These are phyloP conservation scores for Malassezia brasiliensis DNA, from an alignment of 1,284 basidiomycete species.

Conservation along the genomic window DNA sequence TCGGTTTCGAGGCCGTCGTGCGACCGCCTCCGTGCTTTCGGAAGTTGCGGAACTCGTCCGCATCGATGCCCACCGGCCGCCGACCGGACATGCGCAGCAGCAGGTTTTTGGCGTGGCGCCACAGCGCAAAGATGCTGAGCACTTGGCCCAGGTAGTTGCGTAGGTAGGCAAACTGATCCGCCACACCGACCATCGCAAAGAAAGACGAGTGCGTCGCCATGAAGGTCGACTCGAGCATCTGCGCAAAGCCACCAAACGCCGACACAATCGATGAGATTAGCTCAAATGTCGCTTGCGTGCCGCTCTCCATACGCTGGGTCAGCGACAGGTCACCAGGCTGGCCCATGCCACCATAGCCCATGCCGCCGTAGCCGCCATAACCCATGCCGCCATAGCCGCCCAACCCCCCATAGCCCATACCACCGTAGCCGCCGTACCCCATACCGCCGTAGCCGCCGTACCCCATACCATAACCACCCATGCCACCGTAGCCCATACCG, in stretches of 20 bases:
- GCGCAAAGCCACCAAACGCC: conserved; percentile 88
- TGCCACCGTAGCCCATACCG: conserved; percentile 40
- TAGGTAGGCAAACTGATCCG: conserved; percentile 85
- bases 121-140: conserved; percentile 71
- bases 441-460: conserved; percentile 6
- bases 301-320: conserved; percentile 74
- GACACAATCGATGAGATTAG: conserved; percentile 89
- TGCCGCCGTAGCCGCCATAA: conserved; percentile 28
- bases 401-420: conserved; percentile 19
- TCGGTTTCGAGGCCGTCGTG: conserved; percentile 46
- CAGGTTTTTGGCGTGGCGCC: conserved; percentile 63
- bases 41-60: conserved; percentile 43
- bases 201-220: conserved; percentile 97
- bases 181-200: conserved; percentile 96
- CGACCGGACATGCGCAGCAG: conserved; percentile 32
- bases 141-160: conserved; percentile 88
- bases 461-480: conserved; percentile 25
- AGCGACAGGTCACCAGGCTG: conserved; percentile 53
- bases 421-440: conserved; percentile 36
- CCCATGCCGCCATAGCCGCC: conserved; percentile 36
- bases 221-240: conserved; percentile 95
- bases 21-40: conserved; percentile 25
- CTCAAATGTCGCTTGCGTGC: conserved; percentile 83
- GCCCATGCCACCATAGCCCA: conserved; percentile 26
- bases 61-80: conserved; percentile 34